A percentile compares a stretch with the other conserved stretches of the same genome.
These are phyloP conservation scores for Iberis pinnata DNA, from an alignment of 345 rosid species.

Conservation along the genomic window DNA sequence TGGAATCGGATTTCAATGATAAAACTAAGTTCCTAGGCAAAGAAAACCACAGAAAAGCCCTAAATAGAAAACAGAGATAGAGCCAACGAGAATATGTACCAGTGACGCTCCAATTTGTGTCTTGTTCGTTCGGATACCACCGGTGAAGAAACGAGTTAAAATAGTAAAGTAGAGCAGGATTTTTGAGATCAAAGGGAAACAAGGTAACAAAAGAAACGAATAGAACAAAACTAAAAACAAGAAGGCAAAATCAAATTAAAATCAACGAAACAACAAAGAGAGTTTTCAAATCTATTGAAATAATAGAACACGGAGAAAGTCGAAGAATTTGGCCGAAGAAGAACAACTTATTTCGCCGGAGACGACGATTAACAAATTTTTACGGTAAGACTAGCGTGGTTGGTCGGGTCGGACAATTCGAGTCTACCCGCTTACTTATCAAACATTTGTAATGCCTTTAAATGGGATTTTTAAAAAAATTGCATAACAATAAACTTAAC, in stretches of 20 bases:
- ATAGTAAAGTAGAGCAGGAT: constrained; percentile 16
- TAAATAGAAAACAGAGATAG: background rate
- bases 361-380: too few relatives aligned
- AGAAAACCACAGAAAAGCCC: constrained; percentile 20
- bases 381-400: constrained; percentile 1
- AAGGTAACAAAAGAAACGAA: constrained; percentile 22
- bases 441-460: too few relatives aligned
- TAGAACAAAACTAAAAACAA: background rate
- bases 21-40: too few relatives aligned
- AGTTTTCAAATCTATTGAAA: constrained; percentile 17
- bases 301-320: constrained; percentile 24
- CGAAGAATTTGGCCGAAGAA: constrained; percentile 25
- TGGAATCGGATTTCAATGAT: background rate
- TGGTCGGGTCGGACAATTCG: background rate
- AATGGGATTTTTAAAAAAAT: too few relatives aligned
- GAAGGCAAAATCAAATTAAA: background rate
- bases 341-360: too few relatives aligned
- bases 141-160: constrained; percentile 16
- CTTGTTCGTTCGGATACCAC: constrained; percentile 9
- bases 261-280: constrained; percentile 12
- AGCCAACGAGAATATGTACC: background rate
- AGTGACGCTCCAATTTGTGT: constrained; percentile 11
- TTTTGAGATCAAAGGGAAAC: constrained; percentile 27
- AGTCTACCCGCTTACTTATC: background rate
- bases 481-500: too few relatives aligned